Conservation (phyloP, 805 yeast species). For the Monosporozyma unispora region DNA sequence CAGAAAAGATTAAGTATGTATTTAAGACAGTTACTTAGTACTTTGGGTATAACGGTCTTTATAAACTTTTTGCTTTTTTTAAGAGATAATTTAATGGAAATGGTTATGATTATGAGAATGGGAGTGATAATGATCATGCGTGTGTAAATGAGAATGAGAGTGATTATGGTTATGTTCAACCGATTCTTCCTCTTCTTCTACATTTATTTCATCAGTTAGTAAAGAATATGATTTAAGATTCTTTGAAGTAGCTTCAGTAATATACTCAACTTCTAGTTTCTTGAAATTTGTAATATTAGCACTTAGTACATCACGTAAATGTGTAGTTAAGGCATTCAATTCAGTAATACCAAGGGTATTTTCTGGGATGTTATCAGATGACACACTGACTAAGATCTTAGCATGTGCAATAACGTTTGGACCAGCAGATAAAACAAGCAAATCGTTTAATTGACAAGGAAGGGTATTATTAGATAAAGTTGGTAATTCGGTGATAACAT, state of each 20-base stretch:
- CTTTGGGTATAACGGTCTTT: not conserved
- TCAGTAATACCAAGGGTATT: constrained; percentile 30
- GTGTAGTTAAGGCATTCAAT: constrained; percentile 31
- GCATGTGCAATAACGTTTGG: constrained; percentile 38
- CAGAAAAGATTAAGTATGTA: not conserved
- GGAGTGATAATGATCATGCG: constrained; percentile 18
- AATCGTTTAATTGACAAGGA: constrained; percentile 30
- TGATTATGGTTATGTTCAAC: constrained; percentile 2
- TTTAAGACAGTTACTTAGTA: not conserved
- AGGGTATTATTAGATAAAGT: constrained; percentile 29
- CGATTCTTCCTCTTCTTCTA: not conserved
- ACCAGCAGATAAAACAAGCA: constrained; percentile 45
- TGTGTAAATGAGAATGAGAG: constrained; percentile 5
- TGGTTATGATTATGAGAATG: constrained; percentile 5
- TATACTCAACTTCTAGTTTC: constrained; percentile 33
- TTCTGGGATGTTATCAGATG: not conserved
- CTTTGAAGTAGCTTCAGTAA: constrained; percentile 1
- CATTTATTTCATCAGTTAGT: not conserved
- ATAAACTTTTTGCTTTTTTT: not conserved
- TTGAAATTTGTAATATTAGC: constrained; percentile 35
- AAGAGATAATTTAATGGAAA: not conserved
- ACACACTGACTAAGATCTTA: constrained; percentile 18
- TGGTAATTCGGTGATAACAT: constrained; percentile 22
- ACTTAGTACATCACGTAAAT: constrained; percentile 27
- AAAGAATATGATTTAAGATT: constrained; percentile 2